Conservation (phyloP, 2,329 filamentous ascomycete genomes). For the Sarocladiaceae sp. region DNA sequence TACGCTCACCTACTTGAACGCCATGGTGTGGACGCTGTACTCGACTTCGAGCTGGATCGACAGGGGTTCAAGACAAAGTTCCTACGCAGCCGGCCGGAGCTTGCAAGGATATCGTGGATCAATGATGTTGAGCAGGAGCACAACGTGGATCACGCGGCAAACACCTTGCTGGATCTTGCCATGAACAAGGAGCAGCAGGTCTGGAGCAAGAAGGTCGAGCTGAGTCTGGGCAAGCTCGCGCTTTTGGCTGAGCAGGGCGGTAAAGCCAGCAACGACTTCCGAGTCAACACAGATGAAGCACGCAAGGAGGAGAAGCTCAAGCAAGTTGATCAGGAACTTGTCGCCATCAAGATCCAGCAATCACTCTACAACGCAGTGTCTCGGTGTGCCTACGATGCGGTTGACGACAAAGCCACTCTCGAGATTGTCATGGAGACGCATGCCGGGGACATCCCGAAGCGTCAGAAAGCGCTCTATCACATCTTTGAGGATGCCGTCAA, state of each 20-base stretch:
- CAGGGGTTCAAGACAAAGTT: slow-evolving; percentile 69
- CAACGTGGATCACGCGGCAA: slow-evolving; percentile 67
- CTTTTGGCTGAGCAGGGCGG: slow-evolving; percentile 56
- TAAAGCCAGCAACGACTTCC: slow-evolving; percentile 25
- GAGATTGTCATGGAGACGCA: slow-evolving; percentile 70
- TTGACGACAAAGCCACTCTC: slow-evolving; percentile 73
- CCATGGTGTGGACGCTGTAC: slow-evolving; percentile 58
- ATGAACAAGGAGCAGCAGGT: slow-evolving; percentile 67
- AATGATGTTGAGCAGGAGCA: slow-evolving; percentile 77
- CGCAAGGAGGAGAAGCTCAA: slow-evolving; percentile 37
- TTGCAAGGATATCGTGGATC: slow-evolving; percentile 85
- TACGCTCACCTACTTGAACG: slow-evolving; percentile 71
- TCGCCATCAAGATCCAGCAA: slow-evolving; percentile 74
- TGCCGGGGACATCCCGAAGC: slow-evolving; percentile 45
- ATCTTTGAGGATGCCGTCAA: slow-evolving; percentile 66
- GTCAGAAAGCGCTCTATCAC: slow-evolving; percentile 59
- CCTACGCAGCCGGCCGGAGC: slow-evolving; percentile 62
- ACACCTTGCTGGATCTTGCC: slow-evolving; percentile 64
- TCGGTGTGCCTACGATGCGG: slow-evolving; percentile 60
- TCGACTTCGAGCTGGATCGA: slow-evolving; percentile 66
- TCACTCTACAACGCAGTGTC: slow-evolving; percentile 65
- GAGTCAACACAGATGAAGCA: slow-evolving; percentile 28
- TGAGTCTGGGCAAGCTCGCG: slow-evolving; percentile 81
- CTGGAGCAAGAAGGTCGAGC: slow-evolving; percentile 90
- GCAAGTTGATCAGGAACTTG: slow-evolving; percentile 56